phyloP scores from a whole-genome alignment of 305 asterid species.

The Plantago coronopus region DNA sequence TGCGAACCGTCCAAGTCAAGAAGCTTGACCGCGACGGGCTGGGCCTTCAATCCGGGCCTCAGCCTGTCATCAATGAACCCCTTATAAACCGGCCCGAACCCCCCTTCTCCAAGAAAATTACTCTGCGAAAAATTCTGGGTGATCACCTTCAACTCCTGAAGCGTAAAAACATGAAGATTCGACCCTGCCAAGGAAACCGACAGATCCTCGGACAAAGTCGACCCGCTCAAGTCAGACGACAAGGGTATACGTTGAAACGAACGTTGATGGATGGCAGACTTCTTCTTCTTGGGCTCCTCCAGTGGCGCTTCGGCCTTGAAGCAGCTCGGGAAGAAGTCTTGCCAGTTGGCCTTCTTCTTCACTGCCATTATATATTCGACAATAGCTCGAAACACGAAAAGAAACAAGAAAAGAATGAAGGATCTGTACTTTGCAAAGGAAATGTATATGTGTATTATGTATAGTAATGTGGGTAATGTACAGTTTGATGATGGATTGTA shows the following conservation, averaged over 20 bases:
- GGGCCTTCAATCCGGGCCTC: slow-evolving; percentile 77
- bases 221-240: slow-evolving; percentile 49
- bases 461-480: not conserved
- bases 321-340: slow-evolving; percentile 39
- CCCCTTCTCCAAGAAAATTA: slow-evolving; percentile 85
- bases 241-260: slow-evolving; percentile 54
- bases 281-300: slow-evolving; percentile 22
- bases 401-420: not conserved
- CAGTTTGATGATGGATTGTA: not conserved
- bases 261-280: slow-evolving; percentile 22
- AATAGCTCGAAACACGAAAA: too few relatives aligned
- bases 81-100: slow-evolving; percentile 94
- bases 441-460: too few relatives aligned
- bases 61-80: slow-evolving; percentile 85
- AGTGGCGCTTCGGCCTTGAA: slow-evolving; percentile 37
- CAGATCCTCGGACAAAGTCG: slow-evolving; percentile 64
- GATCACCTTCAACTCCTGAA: slow-evolving; percentile 71
- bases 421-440: too few relatives aligned
- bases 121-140: slow-evolving; percentile 67
- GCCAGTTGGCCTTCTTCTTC: slow-evolving; percentile 46
- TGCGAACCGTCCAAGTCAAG: slow-evolving; percentile 83
- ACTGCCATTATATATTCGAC: slow-evolving; percentile 49
- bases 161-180: slow-evolving; percentile 58
- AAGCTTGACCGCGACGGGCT: slow-evolving; percentile 89
- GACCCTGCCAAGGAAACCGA: slow-evolving; percentile 75